Conservation (phyloP, 192 early-diverging fungal genomes). For the Rhizophagus prolifer region DNA sequence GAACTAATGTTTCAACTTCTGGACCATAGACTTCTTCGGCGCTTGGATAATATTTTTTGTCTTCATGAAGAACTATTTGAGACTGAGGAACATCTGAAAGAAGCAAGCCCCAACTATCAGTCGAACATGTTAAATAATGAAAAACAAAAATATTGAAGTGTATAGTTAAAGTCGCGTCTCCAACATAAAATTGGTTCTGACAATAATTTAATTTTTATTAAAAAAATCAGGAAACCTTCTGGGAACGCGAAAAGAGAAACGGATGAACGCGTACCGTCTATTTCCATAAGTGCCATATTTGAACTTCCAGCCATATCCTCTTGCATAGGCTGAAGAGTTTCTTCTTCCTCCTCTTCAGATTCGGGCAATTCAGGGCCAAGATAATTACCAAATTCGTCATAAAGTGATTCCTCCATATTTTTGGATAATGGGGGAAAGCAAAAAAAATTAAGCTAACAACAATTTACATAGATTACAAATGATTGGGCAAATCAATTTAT, state of each 20-base stretch:
- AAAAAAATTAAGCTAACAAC: too few relatives aligned
- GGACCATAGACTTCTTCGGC: conserved; percentile 95
- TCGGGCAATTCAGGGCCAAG: conserved; percentile 92
- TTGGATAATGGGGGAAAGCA: neutral
- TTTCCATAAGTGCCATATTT: conserved; percentile 59
- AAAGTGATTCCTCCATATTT: conserved; percentile 75
- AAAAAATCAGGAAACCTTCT: neutral
- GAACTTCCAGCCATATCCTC: conserved; percentile 34
- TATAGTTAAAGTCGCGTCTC: conserved; percentile 20
- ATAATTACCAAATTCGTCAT: conserved; percentile 98
- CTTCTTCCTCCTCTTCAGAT: conserved; percentile 59
- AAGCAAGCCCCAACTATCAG: conserved; percentile 24
- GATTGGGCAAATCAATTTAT: too few relatives aligned
- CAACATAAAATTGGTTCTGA: neutral
- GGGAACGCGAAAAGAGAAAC: neutral
- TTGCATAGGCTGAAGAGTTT: conserved; percentile 32
- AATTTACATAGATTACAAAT: too few relatives aligned
- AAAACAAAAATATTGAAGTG: neutral
- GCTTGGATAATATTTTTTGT: conserved; percentile 98
- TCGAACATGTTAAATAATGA: neutral
- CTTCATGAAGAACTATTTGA: conserved; percentile 94
- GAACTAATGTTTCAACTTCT: conserved; percentile 92
- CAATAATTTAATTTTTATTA: neutral
- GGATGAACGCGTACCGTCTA: conserved; percentile 57
- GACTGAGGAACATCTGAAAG: conserved; percentile 56